Base-by-base conservation (phyloP, 2,329 filamentous ascomycete genomes). In the Trichophyton equinum region DNA sequence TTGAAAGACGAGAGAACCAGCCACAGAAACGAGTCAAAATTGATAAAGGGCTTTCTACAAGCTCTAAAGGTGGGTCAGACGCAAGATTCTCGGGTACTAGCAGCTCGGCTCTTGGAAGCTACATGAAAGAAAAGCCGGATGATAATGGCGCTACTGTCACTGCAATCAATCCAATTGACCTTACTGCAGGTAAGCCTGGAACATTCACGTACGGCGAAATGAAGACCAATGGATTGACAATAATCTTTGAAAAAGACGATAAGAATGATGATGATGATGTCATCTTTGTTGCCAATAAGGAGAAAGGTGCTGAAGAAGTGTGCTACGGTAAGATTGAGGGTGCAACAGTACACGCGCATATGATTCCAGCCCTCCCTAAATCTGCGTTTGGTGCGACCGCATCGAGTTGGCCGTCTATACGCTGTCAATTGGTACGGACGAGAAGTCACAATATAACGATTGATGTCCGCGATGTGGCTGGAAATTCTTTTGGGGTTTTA, bases 291-390 rank as follows among this genome's bases (percentile, higher is more conserved):
- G 76, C 84, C 40, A 72, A 85, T 13, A 79, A 80, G 47, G 81
- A 88, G 61, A 79, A 83, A 33, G 81, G 78, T 55, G 80, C 85
- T 20, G 83, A 89, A 69, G 84, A 89, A 68, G 86, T 95, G 2
- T 95, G 89, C 73, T 91, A 88, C 68, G 90, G 90, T 47, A 87
- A 87, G 74, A 74, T 95, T 20, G 85, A 89, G 60, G 81, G 80
- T 18, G 82, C 85, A 1, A 82, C 77, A 60, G 77, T 94, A 47
- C 84, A 85, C 64, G 87, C 86, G 63, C 80, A 83, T 67, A 76
- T 78, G 40, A 83, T 92, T 1, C 90, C 65, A 9, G 59, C 53
- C 5, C 64, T 62, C 11, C 53, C 89, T 0, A 89, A 85, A 67
- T 84, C 86, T 1, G 81, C 81, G 33, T 84, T 82, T 65, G 68